Percentiles rank a stretch among this genome's conserved stretches.
phyloP scores from a whole-genome alignment of 1,284 basidiomycete genomes.

The Ganoderma leucocontextum region DNA sequence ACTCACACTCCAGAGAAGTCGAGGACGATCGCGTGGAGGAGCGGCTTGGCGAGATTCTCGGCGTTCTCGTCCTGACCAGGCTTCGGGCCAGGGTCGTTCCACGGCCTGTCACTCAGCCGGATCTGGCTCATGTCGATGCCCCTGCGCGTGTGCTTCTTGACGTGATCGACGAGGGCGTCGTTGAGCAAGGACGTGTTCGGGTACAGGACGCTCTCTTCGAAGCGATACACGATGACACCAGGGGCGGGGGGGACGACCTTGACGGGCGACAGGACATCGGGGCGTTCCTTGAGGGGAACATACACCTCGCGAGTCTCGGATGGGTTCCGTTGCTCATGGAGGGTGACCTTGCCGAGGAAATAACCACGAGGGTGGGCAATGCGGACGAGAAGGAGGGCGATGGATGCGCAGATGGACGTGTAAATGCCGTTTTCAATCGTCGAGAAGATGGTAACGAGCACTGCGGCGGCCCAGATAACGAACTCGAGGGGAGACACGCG shows the following conservation, averaged over 20 bases:
- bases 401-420: slow-evolving; percentile 83
- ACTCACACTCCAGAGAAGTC: slow-evolving; percentile 90
- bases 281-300: slow-evolving; percentile 73
- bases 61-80: slow-evolving; percentile 56
- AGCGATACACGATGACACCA: slow-evolving; percentile 92
- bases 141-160: slow-evolving; percentile 80
- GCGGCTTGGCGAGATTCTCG: slow-evolving; percentile 68
- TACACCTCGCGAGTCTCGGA: slow-evolving; percentile 79
- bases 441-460: slow-evolving; percentile 89
- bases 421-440: slow-evolving; percentile 97
- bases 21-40: slow-evolving; percentile 86
- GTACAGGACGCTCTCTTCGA: slow-evolving; percentile 94
- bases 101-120: slow-evolving; percentile 81
- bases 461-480: slow-evolving; percentile 89
- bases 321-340: slow-evolving; percentile 44
- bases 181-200: slow-evolving; percentile 90
- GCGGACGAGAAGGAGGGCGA: slow-evolving; percentile 88
- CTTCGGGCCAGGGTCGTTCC: slow-evolving; percentile 92
- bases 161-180: slow-evolving; percentile 81
- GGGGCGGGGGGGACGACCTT: slow-evolving; percentile 83
- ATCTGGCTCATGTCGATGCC: slow-evolving; percentile 77
- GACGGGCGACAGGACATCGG: slow-evolving; percentile 71
- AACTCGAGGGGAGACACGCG: slow-evolving; percentile 93
- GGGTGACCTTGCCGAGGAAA: slow-evolving; percentile 84
- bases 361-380: slow-evolving; percentile 91